These are phyloP conservation scores for Sporothrix curviconia DNA, from an alignment of 2,329 filamentous ascomycete genomes.

Conservation along the genomic window DNA sequence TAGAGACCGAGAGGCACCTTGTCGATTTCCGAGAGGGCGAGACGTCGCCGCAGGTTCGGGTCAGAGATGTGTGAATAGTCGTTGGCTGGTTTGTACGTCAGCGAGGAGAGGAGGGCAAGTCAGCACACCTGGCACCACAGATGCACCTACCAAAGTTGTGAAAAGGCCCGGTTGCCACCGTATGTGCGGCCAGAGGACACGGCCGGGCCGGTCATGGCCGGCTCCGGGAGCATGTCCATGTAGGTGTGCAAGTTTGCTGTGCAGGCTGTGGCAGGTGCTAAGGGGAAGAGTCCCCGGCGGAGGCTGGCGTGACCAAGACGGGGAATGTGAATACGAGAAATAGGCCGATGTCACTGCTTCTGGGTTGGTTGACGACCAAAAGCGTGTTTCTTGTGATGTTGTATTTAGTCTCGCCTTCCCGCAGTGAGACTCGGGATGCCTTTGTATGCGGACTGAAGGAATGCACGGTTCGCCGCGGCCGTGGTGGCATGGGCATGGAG, in stretches of 20 bases:
- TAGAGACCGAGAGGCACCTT: constrained; percentile 71
- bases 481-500: too few relatives aligned
- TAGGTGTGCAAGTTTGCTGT: not conserved
- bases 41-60: constrained; percentile 67
- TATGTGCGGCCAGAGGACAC: constrained; percentile 37
- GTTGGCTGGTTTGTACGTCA: constrained; percentile 22
- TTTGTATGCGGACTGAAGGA: too few relatives aligned
- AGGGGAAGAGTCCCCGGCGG: not conserved
- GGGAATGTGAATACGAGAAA: too few relatives aligned
- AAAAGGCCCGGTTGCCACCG: constrained; percentile 62
- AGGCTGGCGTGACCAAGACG: too few relatives aligned
- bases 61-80: constrained; percentile 55
- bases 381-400: too few relatives aligned
- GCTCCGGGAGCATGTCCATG: constrained; percentile 36
- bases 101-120: not conserved
- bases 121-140: not conserved
- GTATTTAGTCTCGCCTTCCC: too few relatives aligned
- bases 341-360: too few relatives aligned
- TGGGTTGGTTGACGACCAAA: too few relatives aligned
- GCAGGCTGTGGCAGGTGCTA: not conserved
- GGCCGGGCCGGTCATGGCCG: constrained; percentile 18
- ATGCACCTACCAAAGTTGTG: constrained; percentile 53
- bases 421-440: too few relatives aligned
- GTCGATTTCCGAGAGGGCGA: constrained; percentile 73
- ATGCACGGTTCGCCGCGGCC: too few relatives aligned